Base-by-base conservation (phyloP, 176 grass and related monocot genomes). In the Avena atlantica region DNA sequence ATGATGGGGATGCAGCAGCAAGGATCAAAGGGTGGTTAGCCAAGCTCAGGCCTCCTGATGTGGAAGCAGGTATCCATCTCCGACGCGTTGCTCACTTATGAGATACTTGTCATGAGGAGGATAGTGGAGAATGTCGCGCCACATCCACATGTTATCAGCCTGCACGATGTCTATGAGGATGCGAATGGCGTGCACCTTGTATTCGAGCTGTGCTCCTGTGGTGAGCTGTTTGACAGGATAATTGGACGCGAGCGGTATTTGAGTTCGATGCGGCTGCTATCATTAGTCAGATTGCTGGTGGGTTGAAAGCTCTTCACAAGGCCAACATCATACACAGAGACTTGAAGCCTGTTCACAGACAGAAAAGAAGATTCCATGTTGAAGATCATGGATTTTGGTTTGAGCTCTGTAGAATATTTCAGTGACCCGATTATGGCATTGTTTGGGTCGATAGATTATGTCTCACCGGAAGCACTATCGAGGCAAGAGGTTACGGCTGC, bases 321-420 rank as follows among this genome's bases (percentile, higher is more conserved):
- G 93, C 88, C 1, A 87, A 50, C 69, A 92, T 95, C 70, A 48
- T 95, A 34, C 93, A 95, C 45, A 74, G 88, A 17, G 93, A 95
- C 58, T 76, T 92, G 29, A 95, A 95, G 83, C 93, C 66, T 95
- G 8, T 95, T 92, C 88, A 85, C 88, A 85, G 93, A 90, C 27
- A 66, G 42, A 44, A 78, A 87, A 27, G 74, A 83, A 29, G 68
- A 71, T 15, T 95, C 93, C 42, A 78, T 80, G 2, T 21, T n/a
- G n/a, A n/a, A n/a, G n/a, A 92, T 95, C 29, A 92, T 95, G 93
- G 93, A 95, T 82, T 95, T 92, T 78, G 93, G 93, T 42, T 49
- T 95, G 86, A 95, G 93, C 53, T 92, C 90, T 69, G 86, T 90
- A 12, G 88, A 95, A 34, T 88, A 92, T 74, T 86, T 92, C 70